phyloP scores from a whole-genome alignment of 805 yeast genomes.

The Kodamaea hsintzibuensis region DNA sequence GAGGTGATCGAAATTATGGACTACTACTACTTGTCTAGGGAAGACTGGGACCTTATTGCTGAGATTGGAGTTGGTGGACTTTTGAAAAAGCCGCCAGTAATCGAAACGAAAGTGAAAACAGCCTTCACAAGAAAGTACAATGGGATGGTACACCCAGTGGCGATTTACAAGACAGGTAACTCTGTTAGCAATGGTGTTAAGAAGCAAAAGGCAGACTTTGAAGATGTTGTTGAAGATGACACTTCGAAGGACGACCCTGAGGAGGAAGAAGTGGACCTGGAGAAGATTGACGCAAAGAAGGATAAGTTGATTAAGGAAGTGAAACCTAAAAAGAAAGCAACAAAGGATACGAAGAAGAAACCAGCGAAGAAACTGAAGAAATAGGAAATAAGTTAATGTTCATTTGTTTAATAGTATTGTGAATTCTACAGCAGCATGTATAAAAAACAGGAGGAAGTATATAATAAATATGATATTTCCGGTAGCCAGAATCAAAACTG shows the following conservation, averaged over 20 bases:
- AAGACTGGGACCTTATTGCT: slow-evolving; percentile 88
- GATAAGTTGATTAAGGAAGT: slow-evolving; percentile 60
- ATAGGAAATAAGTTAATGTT: not conserved
- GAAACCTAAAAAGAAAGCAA: slow-evolving; percentile 23
- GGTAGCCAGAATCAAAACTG: no score
- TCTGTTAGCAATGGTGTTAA: slow-evolving; percentile 39
- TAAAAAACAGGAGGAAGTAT: not conserved
- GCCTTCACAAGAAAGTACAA: slow-evolving; percentile 89
- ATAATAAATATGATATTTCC: no score
- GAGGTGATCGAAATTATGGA: slow-evolving; percentile 76
- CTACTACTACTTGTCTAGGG: slow-evolving; percentile 78
- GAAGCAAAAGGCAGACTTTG: slow-evolving; percentile 58
- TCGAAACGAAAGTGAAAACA: slow-evolving; percentile 77
- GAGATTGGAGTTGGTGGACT: slow-evolving; percentile 73
- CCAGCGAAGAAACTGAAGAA: not conserved
- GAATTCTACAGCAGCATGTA: not conserved
- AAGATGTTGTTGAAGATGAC: slow-evolving; percentile 69
- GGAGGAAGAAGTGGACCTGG: slow-evolving; percentile 45
- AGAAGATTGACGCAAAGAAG: slow-evolving; percentile 52
- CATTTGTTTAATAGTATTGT: not conserved
- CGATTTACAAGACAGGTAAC: slow-evolving; percentile 74
- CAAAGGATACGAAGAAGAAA: slow-evolving; percentile 1
- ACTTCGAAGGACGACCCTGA: slow-evolving; percentile 46
- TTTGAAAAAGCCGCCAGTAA: slow-evolving; percentile 52
- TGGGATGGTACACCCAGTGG: slow-evolving; percentile 73